Evolutionary conservation across 805 yeast species (phyloP), one percentile per base, ranked within the genome.

Genomic region (Lipomyces sp.): DNA sequence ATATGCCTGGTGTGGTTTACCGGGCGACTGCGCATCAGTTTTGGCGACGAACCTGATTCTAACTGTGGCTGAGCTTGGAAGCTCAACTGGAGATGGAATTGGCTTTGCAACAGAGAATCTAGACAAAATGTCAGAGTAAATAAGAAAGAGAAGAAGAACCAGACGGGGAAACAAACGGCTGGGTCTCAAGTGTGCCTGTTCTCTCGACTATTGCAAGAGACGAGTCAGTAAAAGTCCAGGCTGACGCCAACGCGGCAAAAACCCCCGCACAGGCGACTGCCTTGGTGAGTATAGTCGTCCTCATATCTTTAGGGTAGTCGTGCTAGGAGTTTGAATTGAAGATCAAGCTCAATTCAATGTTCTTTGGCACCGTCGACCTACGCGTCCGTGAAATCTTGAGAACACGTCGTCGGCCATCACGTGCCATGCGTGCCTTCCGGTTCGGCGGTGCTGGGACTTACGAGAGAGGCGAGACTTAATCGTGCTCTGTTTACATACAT

Each of bases 1-100:
- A 24, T 61, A 57, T 5, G 61, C 58, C 43, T 66, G 69, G 48
- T 66, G 69, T 13, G 68, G 60, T 31, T 38, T 41, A 11, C 42
- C 13, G 11, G 16, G n/a, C 4, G 36, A 39, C 11, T 32, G 39
- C 18, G 26, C 11, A 7, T 53, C 57, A 28, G 39, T 41, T 29
- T 28, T 33, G 36, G 36, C 36, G 13, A 29, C n/a, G 35, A 47
- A 47, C 31, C 49, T 41, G 38, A 55, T 23, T 7, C 60, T 40
- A n/a, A 44, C 36, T 5, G 44, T 40, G 3, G 57, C 53, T 23
- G 47, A 40, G 8, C 18, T 24, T 23, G 53, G 53, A 8, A 51
- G 34, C 21, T 35, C 14, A 8, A 51, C 36, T 3, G 47, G 31
- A 18, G 45, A 39, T 5, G 39, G 13, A n/a, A 43, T 11, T 16